phyloP scores from a whole-genome alignment of 176 grass and related monocot genomes.

The Hordeum marinum region DNA sequence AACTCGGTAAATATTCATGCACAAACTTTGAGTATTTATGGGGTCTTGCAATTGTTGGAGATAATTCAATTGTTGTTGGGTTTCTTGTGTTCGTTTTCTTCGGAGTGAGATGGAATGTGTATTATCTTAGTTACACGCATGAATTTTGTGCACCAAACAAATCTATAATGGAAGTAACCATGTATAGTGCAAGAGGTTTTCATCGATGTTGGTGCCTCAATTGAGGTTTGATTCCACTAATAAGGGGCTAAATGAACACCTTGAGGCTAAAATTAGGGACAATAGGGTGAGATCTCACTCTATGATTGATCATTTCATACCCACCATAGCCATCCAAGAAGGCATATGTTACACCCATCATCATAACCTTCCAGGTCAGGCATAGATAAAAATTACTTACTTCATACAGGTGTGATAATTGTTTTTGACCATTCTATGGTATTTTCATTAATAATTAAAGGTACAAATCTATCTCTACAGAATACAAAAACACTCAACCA shows the following conservation, averaged over 20 bases:
- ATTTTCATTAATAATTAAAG: no score
- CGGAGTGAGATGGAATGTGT: no score
- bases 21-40: no score
- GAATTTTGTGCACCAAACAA: background rate
- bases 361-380: constrained; percentile 54
- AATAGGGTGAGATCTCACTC: constrained; percentile 54
- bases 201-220: constrained; percentile 53
- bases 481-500: no score
- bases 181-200: constrained; percentile 40
- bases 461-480: no score
- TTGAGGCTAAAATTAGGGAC: constrained; percentile 61
- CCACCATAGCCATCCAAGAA: constrained; percentile 71
- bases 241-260: constrained; percentile 73
- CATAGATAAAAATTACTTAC: no score
- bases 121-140: background rate
- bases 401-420: no score
- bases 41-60: no score
- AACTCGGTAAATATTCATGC: no score
- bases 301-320: constrained; percentile 87
- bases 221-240: constrained; percentile 88
- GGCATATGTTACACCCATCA: constrained; percentile 94
- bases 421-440: no score
- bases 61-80: no score
- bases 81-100: no score
- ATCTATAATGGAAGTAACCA: constrained; percentile 25